These are phyloP conservation scores for Colletotrichum costaricense DNA, from an alignment of 2,329 filamentous ascomycete species.

Conservation along the genomic window DNA sequence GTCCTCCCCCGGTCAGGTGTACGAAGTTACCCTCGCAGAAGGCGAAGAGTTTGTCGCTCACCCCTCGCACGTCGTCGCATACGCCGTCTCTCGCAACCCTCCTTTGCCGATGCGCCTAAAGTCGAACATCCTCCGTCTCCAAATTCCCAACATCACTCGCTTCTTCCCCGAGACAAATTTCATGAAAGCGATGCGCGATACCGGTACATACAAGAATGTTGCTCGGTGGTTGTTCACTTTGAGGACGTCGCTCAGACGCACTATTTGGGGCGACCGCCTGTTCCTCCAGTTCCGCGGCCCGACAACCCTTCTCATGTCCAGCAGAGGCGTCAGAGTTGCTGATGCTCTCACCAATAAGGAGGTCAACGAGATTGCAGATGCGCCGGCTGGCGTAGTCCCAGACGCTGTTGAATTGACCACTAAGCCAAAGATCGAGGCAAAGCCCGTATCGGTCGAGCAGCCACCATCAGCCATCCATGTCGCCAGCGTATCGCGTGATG, in stretches of 20 bases:
- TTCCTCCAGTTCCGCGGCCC: conserved; percentile 93
- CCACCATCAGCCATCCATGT: conserved; percentile 62
- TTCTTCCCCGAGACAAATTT: conserved; percentile 79
- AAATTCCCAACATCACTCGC: conserved; percentile 77
- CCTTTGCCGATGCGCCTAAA: conserved; percentile 91
- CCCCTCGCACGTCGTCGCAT: conserved; percentile 91
- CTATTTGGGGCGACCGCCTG: conserved; percentile 93
- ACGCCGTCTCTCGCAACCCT: conserved; percentile 78
- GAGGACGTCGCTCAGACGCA: conserved; percentile 81
- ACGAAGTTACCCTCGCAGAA: conserved; percentile 82
- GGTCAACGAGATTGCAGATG: conserved; percentile 90
- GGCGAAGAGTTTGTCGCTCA: conserved; percentile 94
- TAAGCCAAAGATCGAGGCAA: conserved; percentile 48
- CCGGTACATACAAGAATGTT: conserved; percentile 77
- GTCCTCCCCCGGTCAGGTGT: conserved; percentile 88
- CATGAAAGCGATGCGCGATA: conserved; percentile 77
- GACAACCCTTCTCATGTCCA: conserved; percentile 86
- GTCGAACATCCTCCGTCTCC: conserved; percentile 78
- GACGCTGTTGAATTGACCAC: conserved; percentile 64
- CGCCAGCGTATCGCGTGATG: conserved; percentile 67
- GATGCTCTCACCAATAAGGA: conserved; percentile 83
- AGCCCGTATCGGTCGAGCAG: conserved; percentile 45
- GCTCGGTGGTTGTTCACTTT: conserved; percentile 74
- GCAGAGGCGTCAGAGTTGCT: conserved; percentile 80
- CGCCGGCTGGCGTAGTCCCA: conserved; percentile 77